These are phyloP conservation scores for Sugiyamaella chiloensis DNA, from an alignment of 805 yeast species.

Conservation along the genomic window DNA sequence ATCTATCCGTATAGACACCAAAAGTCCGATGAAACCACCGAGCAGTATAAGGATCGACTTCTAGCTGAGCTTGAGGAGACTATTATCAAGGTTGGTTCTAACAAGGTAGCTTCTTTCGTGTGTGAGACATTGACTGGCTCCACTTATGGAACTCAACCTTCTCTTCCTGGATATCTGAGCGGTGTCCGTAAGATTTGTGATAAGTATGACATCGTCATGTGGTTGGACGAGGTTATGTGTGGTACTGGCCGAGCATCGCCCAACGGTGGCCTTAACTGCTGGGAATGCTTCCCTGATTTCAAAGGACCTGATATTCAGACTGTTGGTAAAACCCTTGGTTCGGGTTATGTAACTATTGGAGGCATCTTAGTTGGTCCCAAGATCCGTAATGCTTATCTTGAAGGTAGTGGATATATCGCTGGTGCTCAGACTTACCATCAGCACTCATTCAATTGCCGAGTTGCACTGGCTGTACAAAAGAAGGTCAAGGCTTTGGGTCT, in stretches of 20 bases:
- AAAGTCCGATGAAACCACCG: conserved; percentile 39
- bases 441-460: conserved; percentile 46
- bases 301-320: conserved; percentile 45
- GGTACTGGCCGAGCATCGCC: conserved; percentile 46
- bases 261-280: conserved; percentile 46
- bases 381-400: conserved; percentile 37
- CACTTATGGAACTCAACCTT: conserved; percentile 45
- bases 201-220: conserved; percentile 49
- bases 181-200: conserved; percentile 48
- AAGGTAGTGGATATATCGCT: conserved; percentile 41
- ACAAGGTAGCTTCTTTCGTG: conserved; percentile 42
- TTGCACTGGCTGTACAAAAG: conserved; percentile 42
- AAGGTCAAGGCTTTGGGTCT: conserved; percentile 36
- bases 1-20: conserved; percentile 35
- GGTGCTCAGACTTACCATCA: conserved; percentile 51
- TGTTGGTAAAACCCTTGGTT: conserved; percentile 49
- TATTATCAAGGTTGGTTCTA: conserved; percentile 43
- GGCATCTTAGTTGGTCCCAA: conserved; percentile 44
- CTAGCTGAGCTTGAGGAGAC: conserved; percentile 42
- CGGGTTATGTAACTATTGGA: conserved; percentile 48
- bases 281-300: conserved; percentile 44
- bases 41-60: conserved; percentile 40
- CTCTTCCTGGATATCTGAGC: conserved; percentile 47
- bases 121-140: conserved; percentile 49
- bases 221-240: conserved; percentile 57